Conservation (phyloP, 1,284 basidiomycete genomes). For the Trichosporon coremiiforme region DNA sequence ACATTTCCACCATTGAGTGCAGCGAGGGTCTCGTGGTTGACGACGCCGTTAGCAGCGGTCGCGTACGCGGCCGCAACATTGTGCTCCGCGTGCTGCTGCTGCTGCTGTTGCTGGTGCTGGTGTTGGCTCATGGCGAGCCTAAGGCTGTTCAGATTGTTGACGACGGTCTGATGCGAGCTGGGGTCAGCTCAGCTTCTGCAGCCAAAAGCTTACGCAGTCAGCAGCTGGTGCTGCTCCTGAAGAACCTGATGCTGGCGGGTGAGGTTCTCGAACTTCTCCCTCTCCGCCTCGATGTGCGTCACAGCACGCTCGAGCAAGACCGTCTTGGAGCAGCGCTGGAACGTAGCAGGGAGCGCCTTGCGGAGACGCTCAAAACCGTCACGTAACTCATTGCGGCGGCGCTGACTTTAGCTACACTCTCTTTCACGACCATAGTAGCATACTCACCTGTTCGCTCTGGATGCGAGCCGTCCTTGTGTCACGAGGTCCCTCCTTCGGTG, state of each 20-base stretch:
- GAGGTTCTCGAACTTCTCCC: constrained; percentile 28
- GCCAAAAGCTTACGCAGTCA: neutral
- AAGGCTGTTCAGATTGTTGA: constrained; percentile 8
- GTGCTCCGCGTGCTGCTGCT: neutral
- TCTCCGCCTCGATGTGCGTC: constrained; percentile 40
- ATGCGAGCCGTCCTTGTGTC: constrained; percentile 34
- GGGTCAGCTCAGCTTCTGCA: neutral
- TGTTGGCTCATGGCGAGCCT: constrained; percentile 5
- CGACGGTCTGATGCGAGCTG: neutral
- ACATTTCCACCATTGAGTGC: constrained; percentile 3
- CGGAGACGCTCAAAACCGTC: constrained; percentile 83
- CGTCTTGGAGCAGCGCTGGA: constrained; percentile 86
- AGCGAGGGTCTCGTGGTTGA: constrained; percentile 6
- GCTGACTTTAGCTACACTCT: constrained; percentile 66
- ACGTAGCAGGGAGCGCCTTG: constrained; percentile 76
- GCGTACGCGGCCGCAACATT: neutral
- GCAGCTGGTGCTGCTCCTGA: neutral
- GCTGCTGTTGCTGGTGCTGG: constrained; percentile 2
- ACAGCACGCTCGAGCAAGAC: constrained; percentile 79
- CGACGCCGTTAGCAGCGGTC: neutral
- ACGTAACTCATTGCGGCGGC: constrained; percentile 79
- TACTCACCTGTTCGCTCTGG: constrained; percentile 49
- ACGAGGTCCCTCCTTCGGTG: neutral
- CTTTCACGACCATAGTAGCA: neutral
- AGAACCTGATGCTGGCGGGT: constrained; percentile 6